Base-by-base conservation (phyloP, 192 early-diverging fungal genomes). In the Coemansia sp. region DNA sequence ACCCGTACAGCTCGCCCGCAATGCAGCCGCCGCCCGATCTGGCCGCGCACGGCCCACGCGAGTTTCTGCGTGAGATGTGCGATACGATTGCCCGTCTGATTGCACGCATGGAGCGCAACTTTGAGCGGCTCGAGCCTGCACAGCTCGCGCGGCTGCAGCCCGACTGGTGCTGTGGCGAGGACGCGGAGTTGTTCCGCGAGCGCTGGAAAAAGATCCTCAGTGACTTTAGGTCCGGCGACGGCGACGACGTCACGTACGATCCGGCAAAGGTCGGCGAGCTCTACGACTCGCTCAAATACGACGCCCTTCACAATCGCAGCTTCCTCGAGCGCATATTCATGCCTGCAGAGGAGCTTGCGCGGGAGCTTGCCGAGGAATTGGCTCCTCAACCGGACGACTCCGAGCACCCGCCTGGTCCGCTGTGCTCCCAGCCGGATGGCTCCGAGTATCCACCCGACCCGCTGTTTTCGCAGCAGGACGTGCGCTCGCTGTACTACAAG, bases 271-370 rank as follows among this genome's bases (percentile, higher is more conserved):
- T 93, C 6, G 92, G 92, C 12, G 92, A 95, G 62, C 79, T 98
- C 6, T 96, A 97, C 63, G 96, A 98, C 65, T 94, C 95, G 29
- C 73, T 97, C 21, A 98, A 98, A 64, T 97, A 95, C 60, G 96
- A 98, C 60, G 87, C 95, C n/a, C 67, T 98, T 43, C 96, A 98
- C 65, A 98, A 98, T 65, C 86, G 95, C 19, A 68, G 77, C 25
- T 96, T 95, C 65, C 59, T 93, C 22, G 87, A 94, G 43, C 83
- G 82, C 49, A 89, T 86, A 40, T 89, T 88, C 64, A 75, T 78
- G 74, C 49, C 67, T 9, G 61, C 63, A 18, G 63, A 71, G 6
- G 24, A 67, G 5, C 67, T 71, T 35, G 21, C 23, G 29, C 33
- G 42, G 11, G 65, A 68, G 31, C 47, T 54, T 29, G 21, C 35